Evolutionary conservation across 192 early-diverging fungal species (phyloP), one percentile per base, ranked within the genome.

Genomic region (Podila minutissima): DNA sequence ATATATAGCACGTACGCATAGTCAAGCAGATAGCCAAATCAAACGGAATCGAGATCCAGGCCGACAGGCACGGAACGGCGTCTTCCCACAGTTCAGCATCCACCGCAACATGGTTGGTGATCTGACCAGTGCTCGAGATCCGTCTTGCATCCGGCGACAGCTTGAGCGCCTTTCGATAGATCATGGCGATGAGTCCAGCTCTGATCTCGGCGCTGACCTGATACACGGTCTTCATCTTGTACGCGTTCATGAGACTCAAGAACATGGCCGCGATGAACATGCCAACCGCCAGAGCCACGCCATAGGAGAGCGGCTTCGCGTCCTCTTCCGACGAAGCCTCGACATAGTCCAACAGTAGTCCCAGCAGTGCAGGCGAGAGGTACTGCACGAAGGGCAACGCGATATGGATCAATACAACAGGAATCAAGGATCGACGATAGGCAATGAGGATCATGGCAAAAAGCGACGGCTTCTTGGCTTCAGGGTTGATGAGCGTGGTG

Each of bases 71-170:
- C 1, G 74, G 66, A n/a, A 70, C 32, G 0, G 62, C 74, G 12
- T 74, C 70, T 17, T 77, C 74, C 66, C 75, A 74, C 26, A 48
- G 31, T 0, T 57, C 68, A 15, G 84, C 84, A 68, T 85, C 84
- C 2, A 82, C 84, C 6, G 73, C 72, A 62, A 85, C 77, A 22
- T 82, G 84, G 35, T 85, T 85, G n/a, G 72, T 64, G 37, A 85
- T 82, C 15, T 74, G 66, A 1, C 84, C 84, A 8, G 64, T 71
- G 26, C 69, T 77, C 2, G 74, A 72, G 37, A 73, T 67, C 15
- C 74, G 41, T 22, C 67, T 74, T 13, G 74, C 78, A 22, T 82
- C 84, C 0, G 84, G 84, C 3, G 73, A 75, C 2, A 85, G 62
- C 4, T 66, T 66, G 28, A 85, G 67, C 0, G 79, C 59, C 63